These are phyloP conservation scores for Chrysosphaeria jannelii DNA, from an alignment of 2,329 filamentous ascomycete species.

Conservation along the genomic window DNA sequence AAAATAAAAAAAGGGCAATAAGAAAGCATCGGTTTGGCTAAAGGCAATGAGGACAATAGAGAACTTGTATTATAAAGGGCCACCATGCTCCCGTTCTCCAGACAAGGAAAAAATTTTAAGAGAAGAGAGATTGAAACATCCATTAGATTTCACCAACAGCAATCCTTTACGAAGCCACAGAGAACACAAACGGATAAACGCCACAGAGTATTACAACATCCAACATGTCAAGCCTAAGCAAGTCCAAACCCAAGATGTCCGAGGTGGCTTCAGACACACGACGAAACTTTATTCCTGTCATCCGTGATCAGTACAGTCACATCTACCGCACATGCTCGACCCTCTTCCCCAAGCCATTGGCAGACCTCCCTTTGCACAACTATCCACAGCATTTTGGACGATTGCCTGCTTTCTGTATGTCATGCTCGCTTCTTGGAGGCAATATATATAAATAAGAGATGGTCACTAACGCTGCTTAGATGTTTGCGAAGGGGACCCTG, in stretches of 20 bases:
- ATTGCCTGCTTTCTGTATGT: constrained; percentile 15
- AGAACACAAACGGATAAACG: too few relatives aligned
- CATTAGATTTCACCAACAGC: too few relatives aligned
- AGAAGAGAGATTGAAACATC: too few relatives aligned
- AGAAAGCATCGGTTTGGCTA: too few relatives aligned
- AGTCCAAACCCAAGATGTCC: constrained; percentile 27
- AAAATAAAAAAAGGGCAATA: too few relatives aligned
- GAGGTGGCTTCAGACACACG: constrained; percentile 50
- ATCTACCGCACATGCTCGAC: constrained; percentile 27
- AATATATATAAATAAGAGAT: neutral
- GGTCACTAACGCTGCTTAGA: constrained; percentile 7
- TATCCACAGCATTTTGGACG: constrained; percentile 10
- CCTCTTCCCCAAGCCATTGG: constrained; percentile 20
- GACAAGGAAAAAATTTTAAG: too few relatives aligned
- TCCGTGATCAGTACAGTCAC: constrained; percentile 23
- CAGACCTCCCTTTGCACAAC: constrained; percentile 12
- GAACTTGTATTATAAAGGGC: too few relatives aligned
- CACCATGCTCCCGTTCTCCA: too few relatives aligned
- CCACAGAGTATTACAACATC: too few relatives aligned
- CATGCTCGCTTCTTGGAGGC: neutral
- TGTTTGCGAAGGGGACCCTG: constrained; percentile 25
- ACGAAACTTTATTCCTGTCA: constrained; percentile 32
- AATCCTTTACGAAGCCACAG: too few relatives aligned
- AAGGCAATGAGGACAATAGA: too few relatives aligned
- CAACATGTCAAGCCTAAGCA: too few relatives aligned